Base-by-base conservation (phyloP, 2,329 filamentous ascomycete species). In the Xylariaceae sp. region DNA sequence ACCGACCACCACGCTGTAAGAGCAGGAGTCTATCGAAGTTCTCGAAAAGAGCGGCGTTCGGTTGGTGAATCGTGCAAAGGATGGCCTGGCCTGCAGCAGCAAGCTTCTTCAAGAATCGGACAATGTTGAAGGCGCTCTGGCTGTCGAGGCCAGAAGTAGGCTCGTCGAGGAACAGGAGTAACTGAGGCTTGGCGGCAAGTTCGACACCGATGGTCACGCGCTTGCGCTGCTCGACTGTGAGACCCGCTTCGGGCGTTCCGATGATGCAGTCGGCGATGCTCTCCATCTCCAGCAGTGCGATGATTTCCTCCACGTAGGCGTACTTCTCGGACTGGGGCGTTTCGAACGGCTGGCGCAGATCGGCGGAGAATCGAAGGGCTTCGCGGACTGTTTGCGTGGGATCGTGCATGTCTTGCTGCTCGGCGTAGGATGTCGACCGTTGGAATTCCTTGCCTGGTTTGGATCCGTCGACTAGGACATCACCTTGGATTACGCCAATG, bases 181-280 rank as follows among this genome's bases (percentile, higher is more conserved):
- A 77, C 65, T 90, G 83, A 1, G 88, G 88, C 74, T 89, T 94
- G 13, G 92, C 92, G 7, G 90, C 90, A 6, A 96, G 80, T 71
- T 96, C 92, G 8, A 96, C 90, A 67, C 90, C 92, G 60, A 96
- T 96, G 0, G 92, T 96, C n/a, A 96, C 83, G 68, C 90, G 88
- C 74, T 86, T 86, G 53, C 82, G 78, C 73, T 86, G 82, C 69
- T 86, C 83, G 10, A 85, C 82, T 3, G 86, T 88, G 23, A 89
- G 77, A 62, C 89, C 91, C 69, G 89, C 87, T 68, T 92, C 82
- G 2, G 81, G 77, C 2, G 74, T 76, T 35, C 82, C 82, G 53
- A 85, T 84, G 37, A 85, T 80, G 57, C 80, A 81, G 68, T 85
- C 82, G 1, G 82, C 82, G 45, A 84, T 82, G 6, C 75, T 66